Evolutionary conservation across 1,284 basidiomycete species (phyloP), one percentile per base, ranked within the genome.

Genomic region (Amylostereum areolatum): DNA sequence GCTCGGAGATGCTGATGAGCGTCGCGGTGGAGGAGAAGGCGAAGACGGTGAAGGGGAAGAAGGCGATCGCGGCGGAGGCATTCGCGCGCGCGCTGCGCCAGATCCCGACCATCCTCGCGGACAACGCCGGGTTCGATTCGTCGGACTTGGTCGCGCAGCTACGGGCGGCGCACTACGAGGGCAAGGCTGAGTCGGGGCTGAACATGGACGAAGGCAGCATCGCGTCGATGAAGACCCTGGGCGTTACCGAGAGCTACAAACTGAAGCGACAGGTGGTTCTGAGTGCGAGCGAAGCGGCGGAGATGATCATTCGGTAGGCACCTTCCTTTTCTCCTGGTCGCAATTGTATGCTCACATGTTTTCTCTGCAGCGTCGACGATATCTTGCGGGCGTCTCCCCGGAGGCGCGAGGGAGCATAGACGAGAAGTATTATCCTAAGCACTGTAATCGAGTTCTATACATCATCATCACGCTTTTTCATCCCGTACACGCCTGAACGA

Each of bases 1-100:
- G 95, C 66, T 86, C 94, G 1, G 97, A 99, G 73, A 99, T 97
- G 92, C 70, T 92, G 56, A 99, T 99, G 97, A 87, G 83, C 61
- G 93, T 90, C 61, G 88, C 89, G 1, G 92, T 97, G 6, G 97
- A 99, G 47, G 92, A 94, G 64, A 89, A 80, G 36, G 91, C 92
- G 6, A 79, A 89, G 54, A 80, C 78, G 52, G 84, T 95, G 31
- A 84, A 86, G 60, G 97, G 97, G 3, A 99, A 99, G 76, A 94
- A 95, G 70, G 93, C 95, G 1, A 83, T 99, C 53, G 96, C 97
- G 2, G 89, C 89, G 1, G 97, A 99, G 68, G 83, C 88, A 4
- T 99, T 99, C 61, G 84, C 83, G 2, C 77, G 84, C 28, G 97
- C 97, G 1, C 73, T 99, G 51, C 75, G 95, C 52, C 92, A 96